Percentiles rank a stretch among this genome's conserved stretches.
These are phyloP conservation scores for Cyclostephanos tholiformis DNA, from an alignment of 108 stramenopile genomes.

Conservation along the genomic window DNA sequence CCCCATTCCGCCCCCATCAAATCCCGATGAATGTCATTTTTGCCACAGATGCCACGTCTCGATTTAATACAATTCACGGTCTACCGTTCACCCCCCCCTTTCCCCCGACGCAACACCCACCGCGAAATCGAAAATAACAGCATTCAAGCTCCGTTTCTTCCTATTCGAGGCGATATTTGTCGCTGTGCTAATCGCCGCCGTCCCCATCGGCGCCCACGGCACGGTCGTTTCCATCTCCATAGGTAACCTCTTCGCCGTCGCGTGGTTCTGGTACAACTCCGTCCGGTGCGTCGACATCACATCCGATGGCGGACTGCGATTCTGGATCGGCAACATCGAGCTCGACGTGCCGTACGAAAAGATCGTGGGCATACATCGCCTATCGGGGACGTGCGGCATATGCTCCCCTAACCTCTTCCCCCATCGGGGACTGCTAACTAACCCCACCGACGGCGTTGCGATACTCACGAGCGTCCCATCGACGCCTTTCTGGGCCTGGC, in stretches of 20 bases:
- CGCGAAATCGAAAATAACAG: conserved; percentile 29
- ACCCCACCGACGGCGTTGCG: conserved; percentile 77
- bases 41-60: too few relatives aligned
- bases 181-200: conserved; percentile 64
- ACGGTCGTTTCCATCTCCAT: conserved; percentile 80
- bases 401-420: conserved; percentile 50
- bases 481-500: conserved; percentile 89
- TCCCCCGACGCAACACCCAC: too few relatives aligned
- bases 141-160: conserved; percentile 80
- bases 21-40: neutral
- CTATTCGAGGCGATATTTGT: conserved; percentile 74
- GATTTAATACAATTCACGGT: neutral
- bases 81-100: neutral
- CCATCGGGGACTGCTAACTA: conserved; percentile 72
- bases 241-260: conserved; percentile 76
- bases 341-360: conserved; percentile 87
- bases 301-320: conserved; percentile 76
- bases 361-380: conserved; percentile 66
- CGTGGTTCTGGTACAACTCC: conserved; percentile 91
- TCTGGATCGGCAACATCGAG: conserved; percentile 92
- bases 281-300: conserved; percentile 87
- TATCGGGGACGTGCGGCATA: conserved; percentile 49
- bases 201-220: conserved; percentile 85
- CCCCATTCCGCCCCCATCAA: too few relatives aligned
- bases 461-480: conserved; percentile 82